Evolutionary conservation across 2,329 filamentous ascomycete species (phyloP).

Genomic region (Trichoderma sp.): DNA sequence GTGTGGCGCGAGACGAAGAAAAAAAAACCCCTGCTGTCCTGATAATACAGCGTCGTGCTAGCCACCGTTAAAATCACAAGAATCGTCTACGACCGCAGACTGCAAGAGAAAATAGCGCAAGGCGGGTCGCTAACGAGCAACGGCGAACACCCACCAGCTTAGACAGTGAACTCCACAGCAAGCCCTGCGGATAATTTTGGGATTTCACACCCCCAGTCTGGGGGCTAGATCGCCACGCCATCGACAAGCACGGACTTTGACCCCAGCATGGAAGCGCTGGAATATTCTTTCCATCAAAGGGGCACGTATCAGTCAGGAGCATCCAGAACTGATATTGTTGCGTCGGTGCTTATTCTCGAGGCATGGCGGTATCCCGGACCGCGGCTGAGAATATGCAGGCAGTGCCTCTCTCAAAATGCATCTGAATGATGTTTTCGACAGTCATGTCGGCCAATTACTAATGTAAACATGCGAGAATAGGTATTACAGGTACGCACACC

Average conservation of each 20-base stretch:
- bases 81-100: not conserved
- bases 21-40: not conserved
- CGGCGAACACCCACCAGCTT: not conserved
- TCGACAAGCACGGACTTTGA: slow-evolving; percentile 14
- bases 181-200: slow-evolving; percentile 22
- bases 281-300: slow-evolving; percentile 16
- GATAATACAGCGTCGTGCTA: not conserved
- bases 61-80: not conserved
- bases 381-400: not conserved
- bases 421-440: not conserved
- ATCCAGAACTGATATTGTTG: not conserved
- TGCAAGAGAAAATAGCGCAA: slow-evolving; percentile 12
- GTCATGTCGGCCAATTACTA: not conserved
- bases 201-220: slow-evolving; percentile 14
- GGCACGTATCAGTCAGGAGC: not conserved
- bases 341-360: not conserved
- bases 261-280: slow-evolving; percentile 17
- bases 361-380: not conserved
- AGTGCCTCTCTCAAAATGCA: not conserved
- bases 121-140: not conserved
- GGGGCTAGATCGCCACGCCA: slow-evolving; percentile 22
- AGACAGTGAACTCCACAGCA: slow-evolving; percentile 11
- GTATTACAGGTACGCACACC: not conserved
- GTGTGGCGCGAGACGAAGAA: not conserved
- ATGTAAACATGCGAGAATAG: not conserved